Evolutionary conservation across 805 yeast genomes (phyloP), one percentile per base, ranked within the genome.

Genomic region (Cyberlindnera petersonii): DNA sequence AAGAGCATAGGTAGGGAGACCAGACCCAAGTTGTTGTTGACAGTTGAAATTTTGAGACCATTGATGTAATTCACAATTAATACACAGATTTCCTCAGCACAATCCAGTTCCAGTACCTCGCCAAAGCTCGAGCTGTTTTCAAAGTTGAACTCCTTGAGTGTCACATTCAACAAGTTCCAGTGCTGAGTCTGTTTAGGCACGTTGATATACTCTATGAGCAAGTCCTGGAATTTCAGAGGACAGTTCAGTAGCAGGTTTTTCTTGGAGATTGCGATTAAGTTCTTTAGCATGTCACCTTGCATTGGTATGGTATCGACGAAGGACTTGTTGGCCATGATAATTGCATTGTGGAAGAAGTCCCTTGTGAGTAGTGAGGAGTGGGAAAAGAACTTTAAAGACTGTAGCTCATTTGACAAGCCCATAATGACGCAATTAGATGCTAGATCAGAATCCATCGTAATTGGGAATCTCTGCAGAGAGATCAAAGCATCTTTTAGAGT

Each of bases 1-100:
- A 73, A 66, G 8, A 75, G 51, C 24, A 75, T 47, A 0, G 82
- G 82, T 42, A 72, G 64, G 9, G 73, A 57, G 11, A 75, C 61
- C 19, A 75, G 63, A 1, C 79, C 79, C 37, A 77, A 55, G 44
- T 74, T 75, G 50, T 74, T 72, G 50, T 74, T 74, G 31, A 75
- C 55, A 9, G 52, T 49, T 21, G 52, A 46, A 14, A 49, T 36
- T 7, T 42, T 14, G 9, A 48, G 22, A 35, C 35, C 30, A 5
- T 34, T 31, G 6, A 37, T 10, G 11, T 31, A 30, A 3, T 41
- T 35, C 17, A 35, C 4, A 8, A 42, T 24, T 10, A 35, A 16
- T 5, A 22, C 22, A 6, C 34, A n/a, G 4, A 38, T 16, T 10
- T 41, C 40, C 0, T 36, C 39, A 5, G 52, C 49, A 14, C 49